Percentiles rank a stretch among this genome's conserved stretches.
Evolutionary conservation across 2,329 filamentous ascomycete species (phyloP).

Genomic region (Diaporthe destruens): DNA sequence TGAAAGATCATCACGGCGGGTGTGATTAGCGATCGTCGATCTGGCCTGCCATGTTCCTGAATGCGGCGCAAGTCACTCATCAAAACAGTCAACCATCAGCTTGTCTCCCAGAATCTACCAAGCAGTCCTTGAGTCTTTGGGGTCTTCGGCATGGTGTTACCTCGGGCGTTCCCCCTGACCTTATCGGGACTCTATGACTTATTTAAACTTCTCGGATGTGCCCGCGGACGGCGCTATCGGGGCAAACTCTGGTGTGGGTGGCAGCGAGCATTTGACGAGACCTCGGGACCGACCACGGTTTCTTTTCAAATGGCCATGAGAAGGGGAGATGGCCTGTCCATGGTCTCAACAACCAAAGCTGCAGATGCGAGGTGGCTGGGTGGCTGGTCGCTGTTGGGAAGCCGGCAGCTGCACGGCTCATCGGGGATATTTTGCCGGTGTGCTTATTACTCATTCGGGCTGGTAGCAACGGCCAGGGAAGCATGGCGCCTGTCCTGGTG

Average conservation of each 20-base stretch:
- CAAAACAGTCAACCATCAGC: not conserved
- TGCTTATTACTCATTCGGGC: not conserved
- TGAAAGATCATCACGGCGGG: not conserved
- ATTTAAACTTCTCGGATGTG: slow-evolving; percentile 26
- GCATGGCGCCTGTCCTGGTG: not conserved
- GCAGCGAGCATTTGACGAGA: not conserved
- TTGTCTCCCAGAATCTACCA: not conserved
- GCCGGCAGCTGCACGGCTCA: slow-evolving; percentile 1
- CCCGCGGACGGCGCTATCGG: slow-evolving; percentile 23
- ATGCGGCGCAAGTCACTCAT: not conserved
- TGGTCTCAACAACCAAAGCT: slow-evolving; percentile 13
- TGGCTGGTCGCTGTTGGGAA: slow-evolving; percentile 17
- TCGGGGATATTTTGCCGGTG: slow-evolving; percentile 2
- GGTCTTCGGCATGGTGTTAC: not conserved
- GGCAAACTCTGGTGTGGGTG: not conserved
- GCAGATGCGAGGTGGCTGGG: slow-evolving; percentile 4
- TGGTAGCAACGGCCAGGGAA: slow-evolving; percentile 1
- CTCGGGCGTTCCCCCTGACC: not conserved
- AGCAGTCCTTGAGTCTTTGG: not conserved
- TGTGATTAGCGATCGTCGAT: not conserved
- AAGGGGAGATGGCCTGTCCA: not conserved
- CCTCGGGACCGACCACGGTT: not conserved
- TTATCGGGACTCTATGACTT: not conserved
- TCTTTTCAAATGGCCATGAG: not conserved
- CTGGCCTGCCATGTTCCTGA: not conserved